These are phyloP conservation scores for Yarrowia yakushimensis DNA, from an alignment of 805 yeast species.

Conservation along the genomic window DNA sequence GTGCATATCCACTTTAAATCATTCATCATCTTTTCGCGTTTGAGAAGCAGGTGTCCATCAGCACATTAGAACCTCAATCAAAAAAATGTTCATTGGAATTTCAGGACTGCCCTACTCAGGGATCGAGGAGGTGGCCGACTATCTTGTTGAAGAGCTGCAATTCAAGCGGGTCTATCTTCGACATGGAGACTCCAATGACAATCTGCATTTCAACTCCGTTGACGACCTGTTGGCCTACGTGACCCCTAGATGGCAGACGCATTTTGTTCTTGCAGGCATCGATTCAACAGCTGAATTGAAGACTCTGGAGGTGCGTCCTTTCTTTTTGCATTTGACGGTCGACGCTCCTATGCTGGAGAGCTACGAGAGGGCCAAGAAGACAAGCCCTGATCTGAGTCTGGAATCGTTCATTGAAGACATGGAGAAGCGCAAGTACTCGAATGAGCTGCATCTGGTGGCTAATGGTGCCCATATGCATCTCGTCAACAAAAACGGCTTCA, in stretches of 20 bases:
- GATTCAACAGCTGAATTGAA: slow-evolving; percentile 36
- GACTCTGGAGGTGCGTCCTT: slow-evolving; percentile 60
- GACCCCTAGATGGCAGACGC: slow-evolving; percentile 61
- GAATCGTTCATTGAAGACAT: slow-evolving; percentile 41
- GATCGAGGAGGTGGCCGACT: slow-evolving; percentile 58
- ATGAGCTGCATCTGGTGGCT: slow-evolving; percentile 42
- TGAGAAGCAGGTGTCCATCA: background rate
- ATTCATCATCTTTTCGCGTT: background rate
- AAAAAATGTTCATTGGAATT: slow-evolving; percentile 68
- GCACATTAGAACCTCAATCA: background rate
- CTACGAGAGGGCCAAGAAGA: slow-evolving; percentile 29
- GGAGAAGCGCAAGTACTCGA: slow-evolving; percentile 37
- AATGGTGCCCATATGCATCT: slow-evolving; percentile 55
- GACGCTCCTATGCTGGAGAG: slow-evolving; percentile 67
- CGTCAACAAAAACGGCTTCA: slow-evolving; percentile 45
- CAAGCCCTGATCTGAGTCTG: slow-evolving; percentile 27
- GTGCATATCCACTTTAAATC: background rate
- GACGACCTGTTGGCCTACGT: slow-evolving; percentile 54
- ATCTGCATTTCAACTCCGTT: slow-evolving; percentile 40
- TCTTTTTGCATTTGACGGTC: slow-evolving; percentile 71
- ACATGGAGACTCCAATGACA: slow-evolving; percentile 28
- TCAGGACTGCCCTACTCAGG: slow-evolving; percentile 71
- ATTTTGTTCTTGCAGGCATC: slow-evolving; percentile 58
- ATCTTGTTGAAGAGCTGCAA: slow-evolving; percentile 50
- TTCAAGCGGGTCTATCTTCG: slow-evolving; percentile 42